phyloP scores from a whole-genome alignment of 345 rosid genomes.

The Nasturtium officinale region DNA sequence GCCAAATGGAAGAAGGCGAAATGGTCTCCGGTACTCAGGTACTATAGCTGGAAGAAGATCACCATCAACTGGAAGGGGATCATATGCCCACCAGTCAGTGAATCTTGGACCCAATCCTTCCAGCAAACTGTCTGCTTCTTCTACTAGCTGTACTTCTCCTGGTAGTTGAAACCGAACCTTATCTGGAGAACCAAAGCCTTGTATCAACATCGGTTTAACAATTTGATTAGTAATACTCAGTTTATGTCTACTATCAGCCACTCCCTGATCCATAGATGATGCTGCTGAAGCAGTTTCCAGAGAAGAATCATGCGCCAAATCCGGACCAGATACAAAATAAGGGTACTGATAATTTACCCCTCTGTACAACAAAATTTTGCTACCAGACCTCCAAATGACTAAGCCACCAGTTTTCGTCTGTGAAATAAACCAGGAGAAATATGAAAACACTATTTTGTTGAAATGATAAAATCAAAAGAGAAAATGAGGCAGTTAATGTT shows the following conservation, averaged over 20 bases:
- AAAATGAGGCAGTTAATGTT: background rate
- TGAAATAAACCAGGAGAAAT: slow-evolving; percentile 29
- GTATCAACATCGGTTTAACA: slow-evolving; percentile 47
- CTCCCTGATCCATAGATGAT: slow-evolving; percentile 33
- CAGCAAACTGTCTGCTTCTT: slow-evolving; percentile 76
- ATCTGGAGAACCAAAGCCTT: slow-evolving; percentile 73
- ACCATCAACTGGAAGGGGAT: slow-evolving; percentile 90
- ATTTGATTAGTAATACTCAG: slow-evolving; percentile 25
- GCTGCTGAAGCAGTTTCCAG: slow-evolving; percentile 40
- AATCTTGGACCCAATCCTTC: slow-evolving; percentile 92
- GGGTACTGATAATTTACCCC: slow-evolving; percentile 82
- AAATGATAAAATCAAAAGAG: background rate
- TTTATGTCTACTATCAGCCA: slow-evolving; percentile 37
- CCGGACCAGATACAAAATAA: slow-evolving; percentile 59
- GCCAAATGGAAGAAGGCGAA: slow-evolving; percentile 95
- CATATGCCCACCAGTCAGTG: slow-evolving; percentile 95
- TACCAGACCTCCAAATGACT: slow-evolving; percentile 95
- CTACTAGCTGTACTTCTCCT: slow-evolving; percentile 72
- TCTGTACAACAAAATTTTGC: slow-evolving; percentile 78
- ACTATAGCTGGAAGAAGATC: slow-evolving; percentile 84
- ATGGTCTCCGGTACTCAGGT: slow-evolving; percentile 80
- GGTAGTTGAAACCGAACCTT: slow-evolving; percentile 82
- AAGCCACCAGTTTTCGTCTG: slow-evolving; percentile 95
- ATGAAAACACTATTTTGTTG: background rate
- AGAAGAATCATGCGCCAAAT: slow-evolving; percentile 36